Evolutionary conservation across 2,329 filamentous ascomycete species (phyloP), one percentile per base, ranked within the genome.

Genomic region (Xylaria sp.): DNA sequence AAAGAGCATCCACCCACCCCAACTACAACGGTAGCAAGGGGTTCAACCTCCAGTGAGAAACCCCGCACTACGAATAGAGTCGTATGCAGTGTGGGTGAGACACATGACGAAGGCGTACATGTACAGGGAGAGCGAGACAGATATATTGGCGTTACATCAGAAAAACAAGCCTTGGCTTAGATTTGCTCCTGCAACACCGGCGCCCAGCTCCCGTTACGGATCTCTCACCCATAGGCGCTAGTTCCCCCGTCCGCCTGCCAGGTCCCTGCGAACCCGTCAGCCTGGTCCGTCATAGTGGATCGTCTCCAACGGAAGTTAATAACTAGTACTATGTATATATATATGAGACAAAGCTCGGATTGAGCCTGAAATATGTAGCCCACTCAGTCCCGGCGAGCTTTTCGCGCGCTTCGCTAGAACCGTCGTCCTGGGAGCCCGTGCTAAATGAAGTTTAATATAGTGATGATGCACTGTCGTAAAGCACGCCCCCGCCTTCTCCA

Each of bases 321-420:
- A n/a, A n/a, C n/a, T n/a, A n/a, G n/a, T n/a, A n/a, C n/a, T n/a
- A n/a, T n/a, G 42, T 19, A 48, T 39, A 54, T 54, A 57, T 60
- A 60, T 56, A 48, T n/a, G n/a, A n/a, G n/a, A 54, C 50, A 44
- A 18, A 4, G 8, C 57, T n/a, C 22, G 50, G 45, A 34, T 52
- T 60, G 48, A 60, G 59, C 54, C 59, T 57, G 52, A 60, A 57
- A 43, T 43, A 7, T 17, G 34, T 17, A 21, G 50, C 16, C 52
- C 5, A 39, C 39, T 13, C 20, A 16, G 20, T 50, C 22, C n/a
- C n/a, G n/a, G 29, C 52, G 29, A 34, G 29, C 29, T 13, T 13
- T 13, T 7, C n/a, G n/a, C n/a, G n/a, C n/a, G 29, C 29, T 34
- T 34, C 29, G 29, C 29, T 34, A 6, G n/a, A 34, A 11, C 9